Evolutionary conservation across 2,329 filamentous ascomycete genomes (phyloP).

Genomic region (Fusarium sp.): DNA sequence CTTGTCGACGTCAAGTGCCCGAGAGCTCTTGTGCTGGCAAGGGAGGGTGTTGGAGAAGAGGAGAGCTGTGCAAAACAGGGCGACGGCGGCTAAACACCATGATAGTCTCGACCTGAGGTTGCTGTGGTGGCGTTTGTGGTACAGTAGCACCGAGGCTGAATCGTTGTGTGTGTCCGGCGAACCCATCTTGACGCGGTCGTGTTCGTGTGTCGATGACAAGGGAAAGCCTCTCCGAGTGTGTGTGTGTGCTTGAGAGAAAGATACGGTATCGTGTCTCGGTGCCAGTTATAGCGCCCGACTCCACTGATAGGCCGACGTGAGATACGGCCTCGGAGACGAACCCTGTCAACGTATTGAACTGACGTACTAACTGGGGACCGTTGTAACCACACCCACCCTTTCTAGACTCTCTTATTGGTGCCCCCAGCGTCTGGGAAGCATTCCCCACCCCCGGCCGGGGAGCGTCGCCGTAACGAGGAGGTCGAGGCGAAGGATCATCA

Average conservation of each 20-base stretch:
- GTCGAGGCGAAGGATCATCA: background rate
- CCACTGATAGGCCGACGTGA: background rate
- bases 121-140: background rate
- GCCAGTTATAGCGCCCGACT: background rate
- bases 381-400: background rate
- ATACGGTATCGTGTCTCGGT: background rate
- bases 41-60: constrained; percentile 10
- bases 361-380: background rate
- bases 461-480: background rate
- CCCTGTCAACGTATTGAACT: background rate
- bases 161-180: background rate
- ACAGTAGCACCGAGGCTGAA: background rate
- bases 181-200: background rate
- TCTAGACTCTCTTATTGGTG: background rate
- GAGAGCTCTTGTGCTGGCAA: constrained; percentile 7
- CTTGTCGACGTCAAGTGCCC: constrained; percentile 18
- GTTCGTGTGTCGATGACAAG: background rate
- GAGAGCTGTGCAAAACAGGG: constrained; percentile 2
- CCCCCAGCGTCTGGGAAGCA: background rate
- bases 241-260: background rate
- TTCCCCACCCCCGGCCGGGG: background rate
- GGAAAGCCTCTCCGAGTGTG: background rate
- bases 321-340: background rate
- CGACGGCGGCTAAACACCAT: background rate
- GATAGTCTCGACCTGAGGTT: background rate